Evolutionary conservation across 495 filamentous ascomycete genomes (phyloP).

Genomic region (Neurospora sublineolata): DNA sequence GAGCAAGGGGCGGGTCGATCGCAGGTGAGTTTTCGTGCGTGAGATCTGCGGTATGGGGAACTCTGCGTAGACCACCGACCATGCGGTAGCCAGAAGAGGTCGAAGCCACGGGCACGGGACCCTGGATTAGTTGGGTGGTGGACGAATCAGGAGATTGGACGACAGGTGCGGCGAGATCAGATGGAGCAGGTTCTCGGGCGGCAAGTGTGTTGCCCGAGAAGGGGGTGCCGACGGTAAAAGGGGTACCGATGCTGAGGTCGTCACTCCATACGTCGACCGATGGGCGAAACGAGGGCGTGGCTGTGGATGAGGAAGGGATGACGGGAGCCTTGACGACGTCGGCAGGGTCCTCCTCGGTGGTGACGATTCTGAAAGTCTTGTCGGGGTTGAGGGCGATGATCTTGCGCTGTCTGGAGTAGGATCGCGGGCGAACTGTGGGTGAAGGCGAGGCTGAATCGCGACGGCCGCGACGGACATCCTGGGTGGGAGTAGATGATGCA

Average conservation of each 20-base stretch:
- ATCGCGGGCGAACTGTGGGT: constrained; percentile 11
- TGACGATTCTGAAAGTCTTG: constrained; percentile 38
- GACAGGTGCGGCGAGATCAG: constrained; percentile 16
- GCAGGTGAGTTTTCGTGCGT: constrained; percentile 28
- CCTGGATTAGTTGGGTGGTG: constrained; percentile 29
- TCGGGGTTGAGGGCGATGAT: constrained; percentile 33
- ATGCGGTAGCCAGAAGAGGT: constrained; percentile 44
- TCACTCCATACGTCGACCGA: constrained; percentile 37
- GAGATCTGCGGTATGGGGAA: constrained; percentile 37
- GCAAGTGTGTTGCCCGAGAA: constrained; percentile 27
- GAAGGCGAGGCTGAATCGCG: constrained; percentile 7
- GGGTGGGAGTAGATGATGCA: constrained; percentile 8
- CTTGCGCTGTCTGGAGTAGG: constrained; percentile 28
- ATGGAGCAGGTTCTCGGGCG: constrained; percentile 2
- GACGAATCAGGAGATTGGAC: constrained; percentile 21
- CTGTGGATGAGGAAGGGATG: constrained; percentile 23
- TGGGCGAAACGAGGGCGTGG: constrained; percentile 33
- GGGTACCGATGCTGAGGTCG: constrained; percentile 20
- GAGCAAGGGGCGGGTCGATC: constrained; percentile 26
- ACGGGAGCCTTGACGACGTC: constrained; percentile 19
- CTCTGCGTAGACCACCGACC: constrained; percentile 44
- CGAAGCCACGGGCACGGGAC: constrained; percentile 24
- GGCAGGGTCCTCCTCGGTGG: constrained; percentile 6
- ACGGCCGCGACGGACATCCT: constrained; percentile 12
- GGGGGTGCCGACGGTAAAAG: constrained; percentile 27